Evolutionary conservation across 352 stramenopile genomes (phyloP).

Genomic region (Salisapilia sapeloensis): DNA sequence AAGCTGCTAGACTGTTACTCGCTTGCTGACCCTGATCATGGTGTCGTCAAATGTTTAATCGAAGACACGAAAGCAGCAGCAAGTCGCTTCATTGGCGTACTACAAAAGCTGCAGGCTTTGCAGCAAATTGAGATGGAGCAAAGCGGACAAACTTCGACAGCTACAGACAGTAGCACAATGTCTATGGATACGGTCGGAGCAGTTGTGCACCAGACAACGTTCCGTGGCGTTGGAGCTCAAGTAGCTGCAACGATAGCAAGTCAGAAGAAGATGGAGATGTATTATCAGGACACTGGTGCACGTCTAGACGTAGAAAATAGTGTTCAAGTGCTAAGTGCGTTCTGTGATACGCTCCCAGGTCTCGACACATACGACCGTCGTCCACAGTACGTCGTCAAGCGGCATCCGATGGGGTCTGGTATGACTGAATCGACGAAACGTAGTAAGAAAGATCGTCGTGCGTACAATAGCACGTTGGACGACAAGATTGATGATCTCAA

Average conservation of each 20-base stretch:
- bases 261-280: slow-evolving; percentile 9
- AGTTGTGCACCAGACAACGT: no score
- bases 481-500: slow-evolving; percentile 64
- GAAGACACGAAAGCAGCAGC: slow-evolving; percentile 11
- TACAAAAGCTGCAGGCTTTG: slow-evolving; percentile 41
- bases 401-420: slow-evolving; percentile 22
- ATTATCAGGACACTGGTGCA: slow-evolving; percentile 46
- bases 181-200: slow-evolving; percentile 1
- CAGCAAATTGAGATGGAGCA: slow-evolving; percentile 23
- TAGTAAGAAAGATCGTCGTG: slow-evolving; percentile 55
- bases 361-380: slow-evolving; percentile 71
- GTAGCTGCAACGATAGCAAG: no score
- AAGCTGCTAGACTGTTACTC: slow-evolving; percentile 59
- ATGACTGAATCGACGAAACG: slow-evolving; percentile 37
- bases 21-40: slow-evolving; percentile 14
- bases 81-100: slow-evolving; percentile 44
- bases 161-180: slow-evolving; percentile 2
- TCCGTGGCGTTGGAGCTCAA: no score
- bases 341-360: slow-evolving; percentile 66
- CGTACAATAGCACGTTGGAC: slow-evolving; percentile 60
- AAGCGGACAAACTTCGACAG: no score
- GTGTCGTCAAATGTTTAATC: slow-evolving; percentile 60
- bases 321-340: slow-evolving; percentile 42
- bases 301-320: slow-evolving; percentile 50
- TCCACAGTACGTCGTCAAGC: slow-evolving; percentile 56